Evolutionary conservation across 495 filamentous ascomycete genomes (phyloP).

Genomic region (Lophiostoma macrostomum): DNA sequence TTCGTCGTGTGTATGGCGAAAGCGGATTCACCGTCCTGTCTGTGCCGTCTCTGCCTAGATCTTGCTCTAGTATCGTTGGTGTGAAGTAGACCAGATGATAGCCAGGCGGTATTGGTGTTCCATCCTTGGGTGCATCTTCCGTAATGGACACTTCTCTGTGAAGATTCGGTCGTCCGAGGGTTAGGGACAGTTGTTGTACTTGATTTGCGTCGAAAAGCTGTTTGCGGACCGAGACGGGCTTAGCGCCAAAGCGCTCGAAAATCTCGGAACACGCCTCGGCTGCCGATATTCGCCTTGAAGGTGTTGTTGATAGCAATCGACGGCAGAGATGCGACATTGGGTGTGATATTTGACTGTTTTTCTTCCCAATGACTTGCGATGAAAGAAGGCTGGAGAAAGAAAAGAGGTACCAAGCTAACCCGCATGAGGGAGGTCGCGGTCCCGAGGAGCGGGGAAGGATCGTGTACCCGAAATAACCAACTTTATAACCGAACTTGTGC

Average conservation of each 20-base stretch:
- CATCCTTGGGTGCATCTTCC: conserved; percentile 1
- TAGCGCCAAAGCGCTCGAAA: conserved; percentile 18
- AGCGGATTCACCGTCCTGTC: conserved; percentile 68
- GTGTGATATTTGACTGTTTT: no score
- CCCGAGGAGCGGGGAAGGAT: no score
- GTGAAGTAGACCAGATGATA: conserved; percentile 33
- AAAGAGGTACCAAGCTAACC: no score
- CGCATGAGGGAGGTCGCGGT: no score
- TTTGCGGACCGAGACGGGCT: conserved; percentile 18
- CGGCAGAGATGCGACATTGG: no score
- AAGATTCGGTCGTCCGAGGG: conserved; percentile 6
- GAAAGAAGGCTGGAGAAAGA: no score
- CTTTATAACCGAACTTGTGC: no score
- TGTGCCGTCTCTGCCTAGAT: conserved; percentile 67
- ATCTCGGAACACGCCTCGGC: conserved; percentile 19
- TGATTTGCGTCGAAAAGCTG: conserved; percentile 27
- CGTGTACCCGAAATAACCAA: no score
- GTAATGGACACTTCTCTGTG: not conserved
- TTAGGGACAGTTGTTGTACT: conserved; percentile 9
- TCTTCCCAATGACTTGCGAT: no score
- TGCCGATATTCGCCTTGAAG: no score
- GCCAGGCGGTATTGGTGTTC: conserved; percentile 26
- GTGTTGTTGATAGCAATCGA: no score
- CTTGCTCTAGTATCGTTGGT: conserved; percentile 11
- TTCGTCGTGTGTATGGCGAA: conserved; percentile 60